Evolutionary conservation across 257 asterid genomes (phyloP).

Genomic region (Avicennia marina): DNA sequence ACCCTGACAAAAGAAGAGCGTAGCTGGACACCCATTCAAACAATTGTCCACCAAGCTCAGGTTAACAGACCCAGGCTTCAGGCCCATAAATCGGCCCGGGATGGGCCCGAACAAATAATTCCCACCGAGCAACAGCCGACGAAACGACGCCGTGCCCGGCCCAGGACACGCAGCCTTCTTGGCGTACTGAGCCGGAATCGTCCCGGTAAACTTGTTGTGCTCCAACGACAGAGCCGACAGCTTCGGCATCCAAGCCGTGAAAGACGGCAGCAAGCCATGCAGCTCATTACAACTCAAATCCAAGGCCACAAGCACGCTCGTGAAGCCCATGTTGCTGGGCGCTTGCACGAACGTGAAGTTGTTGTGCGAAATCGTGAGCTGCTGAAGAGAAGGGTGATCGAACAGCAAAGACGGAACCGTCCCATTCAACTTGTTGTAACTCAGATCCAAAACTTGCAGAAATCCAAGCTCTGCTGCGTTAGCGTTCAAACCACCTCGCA

Average conservation of each 20-base stretch:
- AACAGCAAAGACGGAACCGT: slow-evolving; percentile 9
- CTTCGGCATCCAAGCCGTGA: slow-evolving; percentile 22
- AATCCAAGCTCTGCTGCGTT: neutral
- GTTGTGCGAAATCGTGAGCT: slow-evolving; percentile 21
- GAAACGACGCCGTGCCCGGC: slow-evolving; percentile 1
- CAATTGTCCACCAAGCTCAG: slow-evolving; percentile 26
- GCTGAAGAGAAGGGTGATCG: slow-evolving; percentile 22
- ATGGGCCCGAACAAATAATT: slow-evolving; percentile 31
- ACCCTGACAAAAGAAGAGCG: slow-evolving; percentile 19
- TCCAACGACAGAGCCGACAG: slow-evolving; percentile 20
- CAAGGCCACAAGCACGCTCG: slow-evolving; percentile 19
- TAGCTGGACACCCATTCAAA: slow-evolving; percentile 13
- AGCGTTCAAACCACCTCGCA: neutral
- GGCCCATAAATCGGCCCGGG: slow-evolving; percentile 19
- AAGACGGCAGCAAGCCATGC: slow-evolving; percentile 16
- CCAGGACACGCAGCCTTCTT: slow-evolving; percentile 8
- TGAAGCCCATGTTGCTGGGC: neutral
- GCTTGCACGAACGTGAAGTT: slow-evolving; percentile 10
- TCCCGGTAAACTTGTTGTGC: slow-evolving; percentile 20
- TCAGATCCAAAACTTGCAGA: slow-evolving; percentile 23
- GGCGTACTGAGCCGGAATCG: slow-evolving; percentile 20
- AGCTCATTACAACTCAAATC: slow-evolving; percentile 19
- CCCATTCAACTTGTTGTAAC: slow-evolving; percentile 17
- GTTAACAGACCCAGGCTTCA: slow-evolving; percentile 12
- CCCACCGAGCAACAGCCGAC: slow-evolving; percentile 17